These are phyloP conservation scores for Wickerhamomyces hampshirensis DNA, from an alignment of 805 yeast species.

Conservation along the genomic window DNA sequence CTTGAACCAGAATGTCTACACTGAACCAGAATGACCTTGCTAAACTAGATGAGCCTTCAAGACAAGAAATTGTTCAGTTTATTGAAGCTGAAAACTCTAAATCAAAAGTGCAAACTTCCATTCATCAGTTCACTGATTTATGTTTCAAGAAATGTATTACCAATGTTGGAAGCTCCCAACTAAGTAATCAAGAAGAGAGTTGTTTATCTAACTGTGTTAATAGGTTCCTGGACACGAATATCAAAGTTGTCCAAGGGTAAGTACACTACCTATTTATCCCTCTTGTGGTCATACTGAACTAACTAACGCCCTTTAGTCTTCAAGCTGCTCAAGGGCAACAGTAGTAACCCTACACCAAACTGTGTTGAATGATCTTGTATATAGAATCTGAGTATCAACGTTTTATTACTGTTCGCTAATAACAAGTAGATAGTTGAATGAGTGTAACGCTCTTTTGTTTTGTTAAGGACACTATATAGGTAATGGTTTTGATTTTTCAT, in stretches of 20 bases:
- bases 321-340: constrained; percentile 8
- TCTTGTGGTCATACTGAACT: no score
- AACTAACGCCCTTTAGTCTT: constrained; percentile 3
- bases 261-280: constrained; percentile 4
- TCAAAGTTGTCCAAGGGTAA: constrained; percentile 63
- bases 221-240: constrained; percentile 82
- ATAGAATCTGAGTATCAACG: no score
- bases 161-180: constrained; percentile 38
- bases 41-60: constrained; percentile 59
- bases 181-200: constrained; percentile 56
- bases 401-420: no score
- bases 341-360: neutral
- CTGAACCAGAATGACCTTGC: constrained; percentile 37
- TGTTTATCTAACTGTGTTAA: constrained; percentile 81
- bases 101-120: constrained; percentile 80
- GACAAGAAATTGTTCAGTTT: constrained; percentile 69
- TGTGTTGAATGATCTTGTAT: neutral
- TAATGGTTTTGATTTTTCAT: no score
- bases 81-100: constrained; percentile 80
- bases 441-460: no score
- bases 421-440: no score
- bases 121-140: constrained; percentile 83
- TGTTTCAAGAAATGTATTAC: constrained; percentile 85
- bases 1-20: no score
- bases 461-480: no score